These are phyloP conservation scores for Euphorbia celastroides DNA, from an alignment of 441 rosid species.

Conservation along the genomic window DNA sequence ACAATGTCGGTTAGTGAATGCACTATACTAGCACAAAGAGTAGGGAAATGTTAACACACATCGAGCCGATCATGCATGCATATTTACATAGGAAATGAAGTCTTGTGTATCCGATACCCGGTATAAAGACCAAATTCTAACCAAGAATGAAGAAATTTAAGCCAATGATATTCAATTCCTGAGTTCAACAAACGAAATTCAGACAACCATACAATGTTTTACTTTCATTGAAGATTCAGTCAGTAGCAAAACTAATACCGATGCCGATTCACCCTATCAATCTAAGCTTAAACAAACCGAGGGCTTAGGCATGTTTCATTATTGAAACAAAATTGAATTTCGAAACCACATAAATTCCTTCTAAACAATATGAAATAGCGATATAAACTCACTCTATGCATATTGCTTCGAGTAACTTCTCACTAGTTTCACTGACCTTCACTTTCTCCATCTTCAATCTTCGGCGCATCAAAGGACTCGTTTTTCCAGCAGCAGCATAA, in stretches of 20 bases:
- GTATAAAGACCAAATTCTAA: neutral
- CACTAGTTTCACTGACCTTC: slow-evolving; percentile 46
- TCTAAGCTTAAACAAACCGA: neutral
- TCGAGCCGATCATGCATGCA: neutral
- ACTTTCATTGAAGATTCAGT: neutral
- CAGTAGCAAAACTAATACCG: no score
- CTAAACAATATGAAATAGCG: slow-evolving; percentile 18
- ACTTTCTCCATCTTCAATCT: slow-evolving; percentile 80
- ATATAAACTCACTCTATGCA: slow-evolving; percentile 40
- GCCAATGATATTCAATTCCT: neutral
- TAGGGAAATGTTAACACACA: neutral
- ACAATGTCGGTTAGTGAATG: no score
- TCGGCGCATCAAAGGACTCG: slow-evolving; percentile 44
- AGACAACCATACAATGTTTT: neutral
- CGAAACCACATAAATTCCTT: slow-evolving; percentile 16
- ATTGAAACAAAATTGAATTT: slow-evolving; percentile 14
- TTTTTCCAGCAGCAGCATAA: slow-evolving; percentile 82
- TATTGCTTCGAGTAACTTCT: slow-evolving; percentile 58
- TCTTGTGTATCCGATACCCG: neutral
- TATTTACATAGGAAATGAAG: neutral
- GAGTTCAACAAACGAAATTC: neutral
- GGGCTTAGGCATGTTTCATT: slow-evolving; percentile 13
- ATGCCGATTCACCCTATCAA: slow-evolving; percentile 5
- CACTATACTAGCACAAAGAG: no score
- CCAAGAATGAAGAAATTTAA: neutral